phyloP scores from a whole-genome alignment of 2,329 filamentous ascomycete species.

The Chalara sp. region DNA sequence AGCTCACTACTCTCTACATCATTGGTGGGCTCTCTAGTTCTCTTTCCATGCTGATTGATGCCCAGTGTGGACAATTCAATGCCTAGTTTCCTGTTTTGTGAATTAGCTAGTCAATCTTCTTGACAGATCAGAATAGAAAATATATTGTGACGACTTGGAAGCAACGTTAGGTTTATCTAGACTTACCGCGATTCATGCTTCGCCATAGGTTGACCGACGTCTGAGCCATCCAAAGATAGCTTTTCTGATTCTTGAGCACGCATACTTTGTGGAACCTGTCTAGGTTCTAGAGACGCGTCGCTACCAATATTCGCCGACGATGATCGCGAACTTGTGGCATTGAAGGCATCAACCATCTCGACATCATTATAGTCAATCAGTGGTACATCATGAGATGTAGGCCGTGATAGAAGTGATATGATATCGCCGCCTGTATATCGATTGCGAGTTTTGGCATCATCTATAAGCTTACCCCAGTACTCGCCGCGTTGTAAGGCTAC shows the following conservation, averaged over 20 bases:
- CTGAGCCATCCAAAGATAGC: too few relatives aligned
- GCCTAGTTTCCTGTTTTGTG: too few relatives aligned
- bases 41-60: conserved; percentile 4
- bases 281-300: neutral
- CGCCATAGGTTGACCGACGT: too few relatives aligned
- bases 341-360: conserved; percentile 8
- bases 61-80: neutral
- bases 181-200: too few relatives aligned
- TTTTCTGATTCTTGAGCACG: too few relatives aligned
- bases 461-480: conserved; percentile 83
- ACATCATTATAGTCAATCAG: conserved; percentile 10
- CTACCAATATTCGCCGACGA: conserved; percentile 2
- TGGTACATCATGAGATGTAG: conserved; percentile 22
- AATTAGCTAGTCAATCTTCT: too few relatives aligned
- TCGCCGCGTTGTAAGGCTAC: conserved; percentile 78
- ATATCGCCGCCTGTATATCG: conserved; percentile 69
- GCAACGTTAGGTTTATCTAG: too few relatives aligned
- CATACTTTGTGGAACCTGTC: too few relatives aligned
- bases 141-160: too few relatives aligned
- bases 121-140: too few relatives aligned
- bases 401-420: conserved; percentile 43
- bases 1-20: neutral
- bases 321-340: conserved; percentile 2
- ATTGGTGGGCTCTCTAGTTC: conserved; percentile 1
- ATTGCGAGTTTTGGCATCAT: conserved; percentile 68